These are phyloP conservation scores for Acrasis kona DNA, from an alignment of 78 protist genomes.

Conservation along the genomic window DNA sequence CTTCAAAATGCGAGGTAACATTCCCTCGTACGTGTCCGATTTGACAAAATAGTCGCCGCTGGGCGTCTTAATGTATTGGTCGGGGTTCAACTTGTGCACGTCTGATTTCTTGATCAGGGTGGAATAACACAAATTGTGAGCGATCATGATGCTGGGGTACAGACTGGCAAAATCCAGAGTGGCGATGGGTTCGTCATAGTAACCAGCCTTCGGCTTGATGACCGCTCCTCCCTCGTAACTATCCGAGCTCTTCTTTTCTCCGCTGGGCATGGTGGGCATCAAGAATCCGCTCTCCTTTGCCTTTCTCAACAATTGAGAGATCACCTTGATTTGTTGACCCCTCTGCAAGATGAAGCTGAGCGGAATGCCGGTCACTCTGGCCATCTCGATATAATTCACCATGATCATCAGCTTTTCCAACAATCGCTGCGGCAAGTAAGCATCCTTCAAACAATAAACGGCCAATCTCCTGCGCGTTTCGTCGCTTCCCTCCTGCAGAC, in stretches of 20 bases:
- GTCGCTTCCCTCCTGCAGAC: constrained; percentile 79
- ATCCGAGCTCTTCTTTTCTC: constrained; percentile 11
- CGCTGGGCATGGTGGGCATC: constrained; percentile 61
- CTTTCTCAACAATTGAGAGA: constrained; percentile 94
- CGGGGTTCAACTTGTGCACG: neutral
- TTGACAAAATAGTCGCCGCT: constrained; percentile 64
- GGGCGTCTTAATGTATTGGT: constrained; percentile 52
- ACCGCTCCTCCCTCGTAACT: constrained; percentile 62
- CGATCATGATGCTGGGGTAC: constrained; percentile 99
- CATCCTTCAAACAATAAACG: constrained; percentile 70
- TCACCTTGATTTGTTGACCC: constrained; percentile 95
- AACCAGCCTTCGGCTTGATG: constrained; percentile 77
- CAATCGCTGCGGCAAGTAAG: constrained; percentile 88
- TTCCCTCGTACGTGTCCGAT: constrained; percentile 65
- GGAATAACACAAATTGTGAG: constrained; percentile 98
- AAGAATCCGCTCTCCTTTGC: constrained; percentile 47
- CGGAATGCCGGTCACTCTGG: constrained; percentile 99
- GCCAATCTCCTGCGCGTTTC: constrained; percentile 96
- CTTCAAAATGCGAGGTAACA: constrained; percentile 89
- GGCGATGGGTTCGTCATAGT: constrained; percentile 82
- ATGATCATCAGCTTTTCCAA: constrained; percentile 93
- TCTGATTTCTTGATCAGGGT: constrained; percentile 60
- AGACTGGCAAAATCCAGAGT: constrained; percentile 98
- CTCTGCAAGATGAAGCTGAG: constrained; percentile 74
- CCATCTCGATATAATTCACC: constrained; percentile 95